Evolutionary conservation across 2,329 filamentous ascomycete genomes (phyloP).

Genomic region (Gyromitra esculenta): DNA sequence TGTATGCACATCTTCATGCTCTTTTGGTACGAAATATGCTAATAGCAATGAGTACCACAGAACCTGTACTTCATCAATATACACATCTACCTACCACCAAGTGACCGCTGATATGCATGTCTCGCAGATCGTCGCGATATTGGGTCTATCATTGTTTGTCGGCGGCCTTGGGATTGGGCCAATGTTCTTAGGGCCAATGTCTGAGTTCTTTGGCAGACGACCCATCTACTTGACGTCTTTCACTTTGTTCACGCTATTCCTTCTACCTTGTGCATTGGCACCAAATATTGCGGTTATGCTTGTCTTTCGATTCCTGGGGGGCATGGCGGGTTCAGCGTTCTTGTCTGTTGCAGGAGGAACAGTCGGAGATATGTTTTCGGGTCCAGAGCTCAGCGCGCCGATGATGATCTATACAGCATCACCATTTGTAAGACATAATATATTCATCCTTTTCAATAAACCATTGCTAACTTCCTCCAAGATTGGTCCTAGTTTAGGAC

Average conservation of each 20-base stretch:
- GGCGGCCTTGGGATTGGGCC: slow-evolving; percentile 73
- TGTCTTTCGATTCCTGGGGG: slow-evolving; percentile 79
- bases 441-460: not conserved
- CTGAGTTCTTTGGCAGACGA: slow-evolving; percentile 80
- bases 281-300: slow-evolving; percentile 83
- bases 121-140: slow-evolving; percentile 76
- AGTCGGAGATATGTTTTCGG: slow-evolving; percentile 79
- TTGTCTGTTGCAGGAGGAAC: slow-evolving; percentile 82
- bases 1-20: slow-evolving; percentile 69
- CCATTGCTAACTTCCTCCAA: slow-evolving; percentile 12
- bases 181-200: slow-evolving; percentile 68
- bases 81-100: slow-evolving; percentile 82
- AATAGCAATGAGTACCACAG: slow-evolving; percentile 62
- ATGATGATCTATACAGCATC: slow-evolving; percentile 82
- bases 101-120: slow-evolving; percentile 78
- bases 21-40: slow-evolving; percentile 4
- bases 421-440: slow-evolving; percentile 66
- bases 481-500: slow-evolving; percentile 69
- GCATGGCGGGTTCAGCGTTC: slow-evolving; percentile 75
- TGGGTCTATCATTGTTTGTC: slow-evolving; percentile 85
- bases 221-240: slow-evolving; percentile 83
- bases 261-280: slow-evolving; percentile 84
- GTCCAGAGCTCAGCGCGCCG: slow-evolving; percentile 75
- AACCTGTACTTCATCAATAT: slow-evolving; percentile 87
- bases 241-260: slow-evolving; percentile 77